These are phyloP conservation scores for Oryza glumipatula DNA, from an alignment of 176 grass and related monocot genomes.

Conservation along the genomic window DNA sequence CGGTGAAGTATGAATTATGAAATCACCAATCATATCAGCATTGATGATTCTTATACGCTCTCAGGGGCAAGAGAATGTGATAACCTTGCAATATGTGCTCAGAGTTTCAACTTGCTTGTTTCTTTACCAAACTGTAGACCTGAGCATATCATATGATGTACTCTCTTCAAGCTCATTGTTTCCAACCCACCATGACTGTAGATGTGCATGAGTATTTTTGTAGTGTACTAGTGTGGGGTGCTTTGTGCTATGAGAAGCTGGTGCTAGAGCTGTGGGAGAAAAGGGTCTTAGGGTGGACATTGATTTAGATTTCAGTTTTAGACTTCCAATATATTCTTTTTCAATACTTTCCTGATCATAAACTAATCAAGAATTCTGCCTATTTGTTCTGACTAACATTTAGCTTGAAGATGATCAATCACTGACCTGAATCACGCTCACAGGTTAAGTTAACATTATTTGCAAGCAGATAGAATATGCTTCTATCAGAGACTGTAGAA, in stretches of 20 bases:
- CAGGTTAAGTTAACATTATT: neutral
- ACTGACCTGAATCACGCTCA: neutral
- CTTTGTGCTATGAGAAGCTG: neutral
- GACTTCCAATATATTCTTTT: neutral
- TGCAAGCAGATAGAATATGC: neutral
- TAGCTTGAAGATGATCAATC: neutral
- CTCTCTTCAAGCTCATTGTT: neutral
- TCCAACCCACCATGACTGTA: neutral
- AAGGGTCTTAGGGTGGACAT: neutral
- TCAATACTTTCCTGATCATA: neutral
- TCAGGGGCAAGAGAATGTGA: neutral
- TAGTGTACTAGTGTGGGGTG: neutral
- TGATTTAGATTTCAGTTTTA: neutral
- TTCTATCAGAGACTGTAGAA: neutral
- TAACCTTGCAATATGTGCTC: neutral
- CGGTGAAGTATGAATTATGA: neutral
- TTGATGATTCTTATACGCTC: neutral
- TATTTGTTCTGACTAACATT: neutral
- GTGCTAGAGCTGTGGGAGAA: neutral
- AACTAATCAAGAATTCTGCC: neutral
- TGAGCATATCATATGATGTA: neutral
- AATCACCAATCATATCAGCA: neutral
- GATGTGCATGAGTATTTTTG: neutral
- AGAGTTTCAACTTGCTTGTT: neutral
- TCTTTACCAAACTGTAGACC: neutral